phyloP scores from a whole-genome alignment of 305 asterid species.

The Striga hermonthica region DNA sequence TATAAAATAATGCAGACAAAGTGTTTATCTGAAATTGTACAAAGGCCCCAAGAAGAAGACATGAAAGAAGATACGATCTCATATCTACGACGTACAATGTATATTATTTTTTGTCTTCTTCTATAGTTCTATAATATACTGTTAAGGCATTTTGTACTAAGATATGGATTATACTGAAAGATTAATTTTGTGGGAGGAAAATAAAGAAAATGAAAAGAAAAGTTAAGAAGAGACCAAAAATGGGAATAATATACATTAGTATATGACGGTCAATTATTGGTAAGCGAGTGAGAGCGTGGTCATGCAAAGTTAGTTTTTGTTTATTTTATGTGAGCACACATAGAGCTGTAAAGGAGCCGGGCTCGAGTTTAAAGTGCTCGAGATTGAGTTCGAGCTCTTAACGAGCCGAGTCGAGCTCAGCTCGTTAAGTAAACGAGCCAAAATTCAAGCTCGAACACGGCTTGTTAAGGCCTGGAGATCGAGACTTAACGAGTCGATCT shows the following conservation, averaged over 20 bases:
- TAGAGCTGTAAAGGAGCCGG: no score
- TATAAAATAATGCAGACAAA: background rate
- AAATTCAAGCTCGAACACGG: no score
- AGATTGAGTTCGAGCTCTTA: no score
- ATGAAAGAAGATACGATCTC: constrained; percentile 31
- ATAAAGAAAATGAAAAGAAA: background rate
- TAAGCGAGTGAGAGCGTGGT: constrained; percentile 21
- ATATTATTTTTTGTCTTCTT: constrained; percentile 17
- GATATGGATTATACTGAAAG: background rate
- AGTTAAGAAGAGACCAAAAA: background rate
- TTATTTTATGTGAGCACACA: no score
- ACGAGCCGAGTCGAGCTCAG: no score
- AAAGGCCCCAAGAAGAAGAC: constrained; percentile 20
- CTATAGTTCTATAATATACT: background rate
- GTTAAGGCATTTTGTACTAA: background rate
- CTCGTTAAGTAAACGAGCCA: no score
- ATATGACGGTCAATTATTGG: constrained; percentile 1
- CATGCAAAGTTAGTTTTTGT: background rate
- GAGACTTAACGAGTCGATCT: no score
- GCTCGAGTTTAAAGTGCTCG: no score
- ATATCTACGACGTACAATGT: constrained; percentile 32
- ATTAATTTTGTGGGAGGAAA: background rate
- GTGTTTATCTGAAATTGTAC: background rate
- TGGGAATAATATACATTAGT: background rate
- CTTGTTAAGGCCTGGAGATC: no score